phyloP scores from a whole-genome alignment of 768 basidiomycete genomes.

The Termitomyces heimii region DNA sequence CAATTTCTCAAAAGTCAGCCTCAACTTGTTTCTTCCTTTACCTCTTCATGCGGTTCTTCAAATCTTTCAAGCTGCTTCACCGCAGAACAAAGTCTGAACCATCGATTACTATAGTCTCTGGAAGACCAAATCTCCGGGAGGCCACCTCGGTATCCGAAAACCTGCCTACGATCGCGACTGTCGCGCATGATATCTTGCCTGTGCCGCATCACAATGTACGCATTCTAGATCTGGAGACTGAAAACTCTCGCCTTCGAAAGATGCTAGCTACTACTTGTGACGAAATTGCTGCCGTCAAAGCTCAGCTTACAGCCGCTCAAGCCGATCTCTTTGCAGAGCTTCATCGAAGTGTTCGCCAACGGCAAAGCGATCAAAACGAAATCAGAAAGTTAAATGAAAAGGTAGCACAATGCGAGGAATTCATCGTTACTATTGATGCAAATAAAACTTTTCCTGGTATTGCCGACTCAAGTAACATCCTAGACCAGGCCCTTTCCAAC shows the following conservation, averaged over 20 bases:
- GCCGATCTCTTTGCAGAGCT: constrained; percentile 13
- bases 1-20: constrained; percentile 2
- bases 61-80: constrained; percentile 36
- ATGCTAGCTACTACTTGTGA: background rate
- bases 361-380: constrained; percentile 2
- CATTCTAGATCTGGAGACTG: constrained; percentile 10
- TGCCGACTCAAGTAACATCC: background rate
- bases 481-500: constrained; percentile 9
- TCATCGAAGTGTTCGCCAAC: constrained; percentile 8
- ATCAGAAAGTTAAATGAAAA: constrained; percentile 5
- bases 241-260: constrained; percentile 6
- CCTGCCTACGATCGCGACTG: constrained; percentile 14
- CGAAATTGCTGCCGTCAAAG: constrained; percentile 2
- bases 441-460: background rate
- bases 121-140: constrained; percentile 7
- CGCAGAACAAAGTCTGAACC: constrained; percentile 42
- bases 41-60: constrained; percentile 39
- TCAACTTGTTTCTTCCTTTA: background rate
- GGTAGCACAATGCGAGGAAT: constrained; percentile 6
- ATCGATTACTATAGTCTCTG: constrained; percentile 26
- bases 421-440: constrained; percentile 1
- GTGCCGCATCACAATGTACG: constrained; percentile 4
- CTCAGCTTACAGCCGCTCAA: constrained; percentile 10
- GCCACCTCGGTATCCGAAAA: constrained; percentile 9
- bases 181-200: background rate